phyloP scores from a whole-genome alignment of 228 moss, liverwort and hornwort genomes.

The Sphagnum magellanicum region DNA sequence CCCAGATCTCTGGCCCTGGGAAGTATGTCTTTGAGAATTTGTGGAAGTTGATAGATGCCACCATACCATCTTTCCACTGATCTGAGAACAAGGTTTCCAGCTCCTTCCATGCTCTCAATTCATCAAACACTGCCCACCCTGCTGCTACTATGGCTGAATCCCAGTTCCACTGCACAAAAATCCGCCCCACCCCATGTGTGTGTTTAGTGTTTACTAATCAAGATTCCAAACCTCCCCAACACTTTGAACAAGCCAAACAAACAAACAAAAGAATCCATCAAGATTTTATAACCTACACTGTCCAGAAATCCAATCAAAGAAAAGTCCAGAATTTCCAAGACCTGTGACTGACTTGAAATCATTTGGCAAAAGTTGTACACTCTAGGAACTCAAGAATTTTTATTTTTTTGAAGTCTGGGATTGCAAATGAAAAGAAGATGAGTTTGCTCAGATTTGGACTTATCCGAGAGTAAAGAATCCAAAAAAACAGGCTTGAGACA shows the following conservation, averaged over 20 bases:
- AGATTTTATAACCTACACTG: background rate
- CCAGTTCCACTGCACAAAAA: conserved; percentile 30
- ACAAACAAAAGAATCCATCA: background rate
- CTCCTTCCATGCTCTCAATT: conserved; percentile 26
- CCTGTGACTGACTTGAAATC: too few relatives aligned
- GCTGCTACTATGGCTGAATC: conserved; percentile 30
- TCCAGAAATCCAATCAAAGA: too few relatives aligned
- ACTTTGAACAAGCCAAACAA: background rate
- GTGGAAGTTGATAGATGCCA: conserved; percentile 31
- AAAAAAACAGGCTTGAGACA: too few relatives aligned
- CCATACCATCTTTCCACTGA: conserved; percentile 37
- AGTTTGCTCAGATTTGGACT: too few relatives aligned
- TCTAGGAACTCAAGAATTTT: too few relatives aligned
- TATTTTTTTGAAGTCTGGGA: too few relatives aligned
- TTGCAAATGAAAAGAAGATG: too few relatives aligned
- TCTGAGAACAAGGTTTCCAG: conserved; percentile 25
- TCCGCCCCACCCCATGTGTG: background rate
- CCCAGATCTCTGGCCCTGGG: conserved; percentile 42
- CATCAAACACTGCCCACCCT: conserved; percentile 33
- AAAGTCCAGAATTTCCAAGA: too few relatives aligned
- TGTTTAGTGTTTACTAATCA: background rate
- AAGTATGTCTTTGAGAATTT: conserved; percentile 36
- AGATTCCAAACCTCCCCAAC: background rate
- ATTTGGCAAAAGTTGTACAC: too few relatives aligned
- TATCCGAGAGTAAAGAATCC: too few relatives aligned